phyloP scores from a whole-genome alignment of 371 early-diverging fungal species.

The Gilbertella persicaria region DNA sequence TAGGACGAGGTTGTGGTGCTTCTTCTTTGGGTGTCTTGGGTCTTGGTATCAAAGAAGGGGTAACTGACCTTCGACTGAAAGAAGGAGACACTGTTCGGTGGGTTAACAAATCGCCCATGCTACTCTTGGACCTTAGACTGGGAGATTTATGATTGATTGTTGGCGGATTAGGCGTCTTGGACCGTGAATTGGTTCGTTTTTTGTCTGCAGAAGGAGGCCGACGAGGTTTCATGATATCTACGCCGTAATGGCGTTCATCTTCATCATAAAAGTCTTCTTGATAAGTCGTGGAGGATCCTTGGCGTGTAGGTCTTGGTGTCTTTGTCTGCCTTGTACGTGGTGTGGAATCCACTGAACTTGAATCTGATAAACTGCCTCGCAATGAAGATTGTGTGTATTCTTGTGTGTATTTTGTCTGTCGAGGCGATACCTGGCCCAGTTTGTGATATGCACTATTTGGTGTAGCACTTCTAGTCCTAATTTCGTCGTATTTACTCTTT shows the following conservation, averaged over 20 bases:
- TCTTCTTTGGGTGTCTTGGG: conserved; percentile 40
- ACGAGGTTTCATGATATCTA: conserved; percentile 17
- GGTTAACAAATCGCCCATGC: conserved; percentile 26
- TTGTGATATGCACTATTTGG: conserved; percentile 10
- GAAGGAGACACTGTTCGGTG: conserved; percentile 19
- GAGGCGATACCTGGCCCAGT: conserved; percentile 11
- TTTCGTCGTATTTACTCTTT: neutral
- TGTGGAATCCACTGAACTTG: conserved; percentile 13
- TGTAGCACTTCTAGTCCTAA: conserved; percentile 7
- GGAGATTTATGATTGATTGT: conserved; percentile 18
- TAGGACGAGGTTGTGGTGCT: conserved; percentile 14
- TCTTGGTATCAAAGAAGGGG: conserved; percentile 54
- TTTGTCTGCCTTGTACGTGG: conserved; percentile 6
- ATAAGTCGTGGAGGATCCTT: conserved; percentile 1
- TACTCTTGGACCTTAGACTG: conserved; percentile 31
- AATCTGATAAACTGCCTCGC: conserved; percentile 18
- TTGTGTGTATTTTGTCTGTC: neutral
- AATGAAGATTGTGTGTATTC: conserved; percentile 10
- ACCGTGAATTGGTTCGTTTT: conserved; percentile 6
- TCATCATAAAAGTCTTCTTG: conserved; percentile 29
- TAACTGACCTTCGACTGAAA: conserved; percentile 22
- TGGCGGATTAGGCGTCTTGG: conserved; percentile 39
- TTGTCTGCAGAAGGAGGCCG: neutral
- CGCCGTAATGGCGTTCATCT: conserved; percentile 23
- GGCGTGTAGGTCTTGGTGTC: conserved; percentile 15